Evolutionary conservation across 1,139 yeast species (phyloP), one percentile per base, ranked within the genome.

Genomic region (Kodamaea arcana): DNA sequence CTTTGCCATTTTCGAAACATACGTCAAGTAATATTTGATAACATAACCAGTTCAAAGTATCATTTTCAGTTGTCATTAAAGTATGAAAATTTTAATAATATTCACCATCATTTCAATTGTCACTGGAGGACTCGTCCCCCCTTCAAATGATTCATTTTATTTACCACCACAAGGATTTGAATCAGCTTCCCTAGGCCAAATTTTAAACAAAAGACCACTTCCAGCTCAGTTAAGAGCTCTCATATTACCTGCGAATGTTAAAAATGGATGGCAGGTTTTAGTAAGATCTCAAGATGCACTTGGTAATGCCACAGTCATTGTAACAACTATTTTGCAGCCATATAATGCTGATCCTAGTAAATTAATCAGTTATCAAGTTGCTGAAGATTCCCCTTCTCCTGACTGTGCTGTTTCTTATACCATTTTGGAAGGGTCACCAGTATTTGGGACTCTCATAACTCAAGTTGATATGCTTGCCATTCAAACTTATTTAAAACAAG

Each of bases 321-420:
- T 56, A 7, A 46, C 65, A 7, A 62, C 70, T 1, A 39, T 65
- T 4, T 47, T 61, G 11, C 56, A 52, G 39, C 68, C 70, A 2
- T 50, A 43, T 33, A 52, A 59, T 37, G 59, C 61, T 7, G 58
- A 63, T 36, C 46, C 54, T 8, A 41, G 47, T 4, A 54, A 54
- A 36, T 34, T 65, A 12, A 44, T 65, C 6, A 52, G 64, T 8
- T 62, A 58, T 42, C 67, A 62, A 37, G 40, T 54, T n/a, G 65
- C 67, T 31, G 53, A 62, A 44, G 69, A 65, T 44, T 42, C 66
- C 11, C 46, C 65, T 2, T 35, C 36, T 17, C 15, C 37, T 2
- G 40, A 58, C 38, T 65, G 71, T 50, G 49, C 65, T 3, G 59
- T 65, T 1, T 62, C 69, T 1, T 62, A 58, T 40, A 51, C 59